phyloP scores from a whole-genome alignment of 208 protist genomes.

The Herpetomonas tarakana region DNA sequence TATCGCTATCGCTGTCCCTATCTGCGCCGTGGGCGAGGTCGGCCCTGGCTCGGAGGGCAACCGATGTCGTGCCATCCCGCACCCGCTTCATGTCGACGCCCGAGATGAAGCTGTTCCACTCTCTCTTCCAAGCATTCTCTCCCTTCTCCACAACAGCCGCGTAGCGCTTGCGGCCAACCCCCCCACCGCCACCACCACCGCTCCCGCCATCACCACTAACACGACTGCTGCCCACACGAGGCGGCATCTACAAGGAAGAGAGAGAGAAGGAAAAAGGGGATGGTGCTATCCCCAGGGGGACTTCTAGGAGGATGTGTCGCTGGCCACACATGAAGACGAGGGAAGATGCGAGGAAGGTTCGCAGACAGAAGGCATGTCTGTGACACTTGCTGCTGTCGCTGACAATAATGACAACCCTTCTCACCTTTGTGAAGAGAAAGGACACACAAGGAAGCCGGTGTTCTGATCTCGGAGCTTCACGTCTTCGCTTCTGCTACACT shows the following conservation, averaged over 20 bases:
- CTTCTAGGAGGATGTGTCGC: no score
- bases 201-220: background rate
- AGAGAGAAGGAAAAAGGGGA: constrained; percentile 1
- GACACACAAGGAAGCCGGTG: no score
- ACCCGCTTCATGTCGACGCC: constrained; percentile 69
- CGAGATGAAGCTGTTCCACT: constrained; percentile 87
- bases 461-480: no score
- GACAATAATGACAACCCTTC: no score
- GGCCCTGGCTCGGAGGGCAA: constrained; percentile 45
- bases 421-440: no score
- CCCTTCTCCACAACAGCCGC: constrained; percentile 74
- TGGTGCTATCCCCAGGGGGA: no score
- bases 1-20: constrained; percentile 1
- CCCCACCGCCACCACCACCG: constrained; percentile 2
- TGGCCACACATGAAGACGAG: no score
- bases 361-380: no score
- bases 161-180: constrained; percentile 48
- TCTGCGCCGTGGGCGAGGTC: constrained; percentile 46
- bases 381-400: no score
- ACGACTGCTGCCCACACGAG: no score
- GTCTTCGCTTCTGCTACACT: no score
- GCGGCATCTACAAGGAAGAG: constrained; percentile 21
- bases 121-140: constrained; percentile 73
- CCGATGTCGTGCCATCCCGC: constrained; percentile 56
- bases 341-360: no score